Evolutionary conservation across 257 asterid species (phyloP).

Genomic region (Voacanga thouarsii): DNA sequence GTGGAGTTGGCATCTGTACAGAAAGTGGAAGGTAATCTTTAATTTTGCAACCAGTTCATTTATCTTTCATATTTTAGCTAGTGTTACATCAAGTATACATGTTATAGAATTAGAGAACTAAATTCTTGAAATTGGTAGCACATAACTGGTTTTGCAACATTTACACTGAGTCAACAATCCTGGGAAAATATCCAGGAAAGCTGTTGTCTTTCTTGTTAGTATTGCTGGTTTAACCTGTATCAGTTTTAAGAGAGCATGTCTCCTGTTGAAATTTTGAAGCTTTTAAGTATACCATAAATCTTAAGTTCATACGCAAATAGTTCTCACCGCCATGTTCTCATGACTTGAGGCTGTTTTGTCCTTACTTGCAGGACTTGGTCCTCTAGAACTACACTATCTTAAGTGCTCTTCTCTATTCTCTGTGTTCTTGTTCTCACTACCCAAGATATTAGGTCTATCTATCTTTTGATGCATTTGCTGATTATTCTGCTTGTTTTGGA

Average conservation of each 20-base stretch:
- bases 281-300: neutral
- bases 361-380: neutral
- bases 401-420: too few relatives aligned
- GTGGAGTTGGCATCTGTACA: neutral
- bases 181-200: too few relatives aligned
- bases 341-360: neutral
- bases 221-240: neutral
- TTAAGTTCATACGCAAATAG: neutral
- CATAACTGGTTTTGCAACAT: too few relatives aligned
- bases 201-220: neutral
- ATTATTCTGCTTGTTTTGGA: constrained; percentile 25
- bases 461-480: constrained; percentile 10
- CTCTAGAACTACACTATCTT: neutral
- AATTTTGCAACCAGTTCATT: neutral
- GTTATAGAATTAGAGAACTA: too few relatives aligned
- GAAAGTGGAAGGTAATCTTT: neutral
- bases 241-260: neutral
- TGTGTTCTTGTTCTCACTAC: too few relatives aligned
- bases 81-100: too few relatives aligned
- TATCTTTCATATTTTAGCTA: neutral
- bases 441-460: neutral
- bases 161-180: too few relatives aligned
- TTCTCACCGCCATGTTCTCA: neutral
- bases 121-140: too few relatives aligned
- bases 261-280: neutral